Percentiles rank a stretch among this genome's conserved stretches.
Conservation (phyloP, 805 yeast genomes). For the Suhomyces kilbournensis region DNA sequence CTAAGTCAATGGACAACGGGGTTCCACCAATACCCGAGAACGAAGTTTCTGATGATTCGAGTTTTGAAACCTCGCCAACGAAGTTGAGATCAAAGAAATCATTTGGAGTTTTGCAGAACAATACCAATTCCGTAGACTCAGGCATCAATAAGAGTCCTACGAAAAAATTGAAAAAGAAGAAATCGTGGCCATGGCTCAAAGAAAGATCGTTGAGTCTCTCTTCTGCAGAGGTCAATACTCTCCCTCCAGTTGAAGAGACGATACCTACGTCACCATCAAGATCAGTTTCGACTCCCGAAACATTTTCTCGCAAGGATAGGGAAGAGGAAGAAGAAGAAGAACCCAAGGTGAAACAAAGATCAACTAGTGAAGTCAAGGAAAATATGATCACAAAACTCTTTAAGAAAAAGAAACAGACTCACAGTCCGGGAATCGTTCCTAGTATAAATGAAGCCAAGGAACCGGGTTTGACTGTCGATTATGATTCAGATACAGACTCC, state of each 20-base stretch:
- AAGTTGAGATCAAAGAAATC: conserved; percentile 13
- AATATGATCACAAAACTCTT: conserved; percentile 41
- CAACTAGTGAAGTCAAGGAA: conserved; percentile 26
- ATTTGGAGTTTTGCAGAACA: conserved; percentile 13
- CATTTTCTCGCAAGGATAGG: conserved; percentile 4
- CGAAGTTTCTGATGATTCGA: conserved; percentile 7
- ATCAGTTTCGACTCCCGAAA: conserved; percentile 40
- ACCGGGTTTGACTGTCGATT: conserved; percentile 24
- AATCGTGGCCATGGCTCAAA: conserved; percentile 42
- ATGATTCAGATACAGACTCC: conserved; percentile 20
- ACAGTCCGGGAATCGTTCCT: background rate
- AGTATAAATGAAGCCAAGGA: conserved; percentile 6
- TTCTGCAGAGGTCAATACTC: conserved; percentile 19
- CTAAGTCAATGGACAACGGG: conserved; percentile 5
- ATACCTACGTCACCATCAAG: conserved; percentile 17
- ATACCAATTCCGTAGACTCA: background rate
- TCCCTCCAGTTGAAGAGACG: conserved; percentile 23
- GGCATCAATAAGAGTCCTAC: conserved; percentile 8
- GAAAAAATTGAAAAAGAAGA: conserved; percentile 31
- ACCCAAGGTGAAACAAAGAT: conserved; percentile 4
- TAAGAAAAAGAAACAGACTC: conserved; percentile 27
- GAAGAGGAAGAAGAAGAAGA: conserved; percentile 9
- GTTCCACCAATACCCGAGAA: conserved; percentile 6
- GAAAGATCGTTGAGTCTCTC: conserved; percentile 32
- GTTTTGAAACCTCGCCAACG: conserved; percentile 12